Evolutionary conservation across 805 yeast genomes (phyloP), one percentile per base, ranked within the genome.

Genomic region (Zygoascus bituminiphila): DNA sequence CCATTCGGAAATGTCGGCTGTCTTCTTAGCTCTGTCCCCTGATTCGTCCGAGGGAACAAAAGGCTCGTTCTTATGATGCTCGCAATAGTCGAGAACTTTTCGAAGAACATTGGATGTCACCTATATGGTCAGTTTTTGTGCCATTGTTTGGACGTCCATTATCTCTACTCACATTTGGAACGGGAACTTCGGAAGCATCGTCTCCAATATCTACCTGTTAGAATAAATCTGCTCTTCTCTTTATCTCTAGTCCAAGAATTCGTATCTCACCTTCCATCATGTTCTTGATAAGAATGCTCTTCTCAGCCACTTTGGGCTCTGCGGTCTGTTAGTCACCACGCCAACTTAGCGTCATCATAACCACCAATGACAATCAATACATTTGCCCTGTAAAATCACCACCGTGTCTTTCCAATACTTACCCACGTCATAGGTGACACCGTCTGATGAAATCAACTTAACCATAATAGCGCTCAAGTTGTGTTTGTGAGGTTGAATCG

Each of bases 1-100:
- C 98, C 98, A 91, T 42, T 88, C 88, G 53, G 84, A 91, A 45
- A 91, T 88, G 2, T 95, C 96, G 1, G 88, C 88, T n/a, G 91
- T 76, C 62, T 85, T 86, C 64, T 84, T 80, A 53, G 60, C 53
- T 31, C 63, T 60, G 45, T 66, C 64, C 57, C 87, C 95, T 47
- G 84, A 89, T 54, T 87, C 96, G 47, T 82, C 89, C 53, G 81
- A 88, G 17, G 86, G 85, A 42, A 64, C 60, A 17, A 72, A 73
- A 8, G 84, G 77, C 62, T 86, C 88, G 47, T 68, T 62, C 65
- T 82, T 84, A 72, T 91, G 96, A 65, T 91, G 93, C 61, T 86
- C 94, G 60, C 96, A 88, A 94, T 96, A 91, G 63, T 91, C 96
- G 47, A 91, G 73, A n/a, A 91, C 91, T 63, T 88, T 88, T 64